Base-by-base conservation (phyloP, 164 flowering plant species). In the Umbilicus rupestris region DNA sequence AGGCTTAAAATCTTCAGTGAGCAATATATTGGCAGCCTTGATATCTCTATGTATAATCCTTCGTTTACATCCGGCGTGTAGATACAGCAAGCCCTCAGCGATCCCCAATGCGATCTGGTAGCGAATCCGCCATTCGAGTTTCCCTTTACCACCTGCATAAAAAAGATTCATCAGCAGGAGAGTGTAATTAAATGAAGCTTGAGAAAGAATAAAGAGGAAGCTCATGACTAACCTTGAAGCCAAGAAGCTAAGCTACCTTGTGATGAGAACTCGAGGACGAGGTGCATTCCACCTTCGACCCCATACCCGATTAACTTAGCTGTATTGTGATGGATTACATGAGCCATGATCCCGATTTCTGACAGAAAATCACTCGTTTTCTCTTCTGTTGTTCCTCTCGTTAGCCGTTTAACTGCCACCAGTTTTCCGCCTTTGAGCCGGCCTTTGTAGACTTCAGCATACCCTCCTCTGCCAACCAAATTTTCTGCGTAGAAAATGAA, bases 21-120 rank as follows among this genome's bases (percentile, higher is more conserved):
- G 96, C 84, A 94, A 74, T 71, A 94, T 79, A 76, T 94, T 89
- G 44, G 96, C 78, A 73, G 97, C 82, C 76, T 94, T 94, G 71
- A 94, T 86, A 70, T 94, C 99, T 76, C 86, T 83, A 69, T 94
- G 99, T 45, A 94, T 89, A 57, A 94, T 91, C 72, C 99, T 78
- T 69, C 90, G 79, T 69, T 82, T 96, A 71, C 97, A 87, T 15
- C 82, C 79, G 66, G 89, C 93, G 70, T 94, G 98, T 67, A 94
- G 97, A 80, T 94, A 94, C 2, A 49, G 69, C 63, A 94, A 87
- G 46, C 97, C 98, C 52, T 83, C 76, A 0, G 99, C 97, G 50
- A 85, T 77, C 55, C 99, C 97, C 28, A 91, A 22, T 39, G 96
- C 89, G 74, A 94, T 71, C 71, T 85, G 88, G 68, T 80, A 91